Evolutionary conservation across 2,329 filamentous ascomycete species (phyloP).

Genomic region (Decorospora gaudefroyi): DNA sequence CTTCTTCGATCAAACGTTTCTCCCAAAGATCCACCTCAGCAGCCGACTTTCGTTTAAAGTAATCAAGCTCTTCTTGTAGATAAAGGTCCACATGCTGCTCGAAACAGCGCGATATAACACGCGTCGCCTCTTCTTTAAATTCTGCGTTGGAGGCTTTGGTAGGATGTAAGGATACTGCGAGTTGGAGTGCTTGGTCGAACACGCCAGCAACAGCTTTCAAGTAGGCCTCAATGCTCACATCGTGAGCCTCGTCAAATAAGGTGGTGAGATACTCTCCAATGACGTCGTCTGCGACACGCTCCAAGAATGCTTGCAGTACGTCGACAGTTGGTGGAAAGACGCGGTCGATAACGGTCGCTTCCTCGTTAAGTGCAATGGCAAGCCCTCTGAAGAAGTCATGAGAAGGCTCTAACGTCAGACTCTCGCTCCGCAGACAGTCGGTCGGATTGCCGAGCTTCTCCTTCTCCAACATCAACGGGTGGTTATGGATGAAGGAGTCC

Average conservation of each 20-base stretch:
- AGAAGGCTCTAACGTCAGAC: slow-evolving; percentile 76
- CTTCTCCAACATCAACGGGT: slow-evolving; percentile 77
- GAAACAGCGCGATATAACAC: slow-evolving; percentile 73
- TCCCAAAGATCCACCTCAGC: slow-evolving; percentile 84
- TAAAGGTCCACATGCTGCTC: slow-evolving; percentile 95
- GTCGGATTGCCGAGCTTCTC: slow-evolving; percentile 72
- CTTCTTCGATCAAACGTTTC: slow-evolving; percentile 86
- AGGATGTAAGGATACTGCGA: slow-evolving; percentile 71
- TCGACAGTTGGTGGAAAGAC: slow-evolving; percentile 75
- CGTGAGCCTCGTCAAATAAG: slow-evolving; percentile 85
- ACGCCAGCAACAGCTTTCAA: slow-evolving; percentile 84
- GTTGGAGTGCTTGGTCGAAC: slow-evolving; percentile 82
- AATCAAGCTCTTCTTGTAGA: slow-evolving; percentile 85
- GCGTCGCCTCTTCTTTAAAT: slow-evolving; percentile 67
- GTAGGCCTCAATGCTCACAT: slow-evolving; percentile 74
- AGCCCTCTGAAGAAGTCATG: slow-evolving; percentile 78
- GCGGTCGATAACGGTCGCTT: slow-evolving; percentile 75
- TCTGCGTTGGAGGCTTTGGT: slow-evolving; percentile 65
- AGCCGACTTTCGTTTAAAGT: slow-evolving; percentile 77
- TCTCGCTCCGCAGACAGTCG: slow-evolving; percentile 79
- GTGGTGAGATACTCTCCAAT: slow-evolving; percentile 84
- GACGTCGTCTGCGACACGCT: slow-evolving; percentile 79
- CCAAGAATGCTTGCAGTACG: slow-evolving; percentile 77
- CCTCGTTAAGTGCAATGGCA: slow-evolving; percentile 77
- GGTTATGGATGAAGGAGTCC: slow-evolving; percentile 86